Conservation (phyloP, 805 yeast species). For the Kockiozyma suomiensis region DNA sequence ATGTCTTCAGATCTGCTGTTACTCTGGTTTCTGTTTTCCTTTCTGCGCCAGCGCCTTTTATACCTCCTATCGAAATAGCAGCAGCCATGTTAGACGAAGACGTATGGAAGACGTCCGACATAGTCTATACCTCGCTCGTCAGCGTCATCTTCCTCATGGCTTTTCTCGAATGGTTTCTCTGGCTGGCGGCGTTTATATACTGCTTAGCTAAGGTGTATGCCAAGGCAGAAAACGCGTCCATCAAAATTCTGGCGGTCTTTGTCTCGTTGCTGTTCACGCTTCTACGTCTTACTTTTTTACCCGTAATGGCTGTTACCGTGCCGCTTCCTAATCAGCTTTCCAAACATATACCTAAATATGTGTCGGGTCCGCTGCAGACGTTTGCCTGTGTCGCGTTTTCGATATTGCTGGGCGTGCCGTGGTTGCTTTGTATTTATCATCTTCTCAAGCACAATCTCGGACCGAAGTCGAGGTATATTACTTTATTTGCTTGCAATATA, state of each 20-base stretch:
- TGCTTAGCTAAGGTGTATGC: constrained; percentile 23
- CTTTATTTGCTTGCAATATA: background rate
- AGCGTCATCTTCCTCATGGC: constrained; percentile 25
- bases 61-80: no score
- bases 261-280: constrained; percentile 12
- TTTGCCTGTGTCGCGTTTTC: constrained; percentile 24
- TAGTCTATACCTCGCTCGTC: constrained; percentile 20
- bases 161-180: constrained; percentile 29
- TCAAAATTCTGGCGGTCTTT: constrained; percentile 14
- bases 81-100: background rate
- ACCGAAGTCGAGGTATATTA: constrained; percentile 10
- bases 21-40: background rate
- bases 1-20: background rate
- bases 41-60: no score
- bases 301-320: constrained; percentile 27
- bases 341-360: constrained; percentile 13
- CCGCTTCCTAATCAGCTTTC: constrained; percentile 24
- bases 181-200: constrained; percentile 28
- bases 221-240: constrained; percentile 25
- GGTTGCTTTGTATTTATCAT: constrained; percentile 26
- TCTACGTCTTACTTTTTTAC: constrained; percentile 21
- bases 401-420: constrained; percentile 20
- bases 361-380: constrained; percentile 12
- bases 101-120: constrained; percentile 7
- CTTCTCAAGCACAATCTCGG: constrained; percentile 18